These are phyloP conservation scores for Blastomyces gilchristii DNA, from an alignment of 2,329 filamentous ascomycete species.

Conservation along the genomic window DNA sequence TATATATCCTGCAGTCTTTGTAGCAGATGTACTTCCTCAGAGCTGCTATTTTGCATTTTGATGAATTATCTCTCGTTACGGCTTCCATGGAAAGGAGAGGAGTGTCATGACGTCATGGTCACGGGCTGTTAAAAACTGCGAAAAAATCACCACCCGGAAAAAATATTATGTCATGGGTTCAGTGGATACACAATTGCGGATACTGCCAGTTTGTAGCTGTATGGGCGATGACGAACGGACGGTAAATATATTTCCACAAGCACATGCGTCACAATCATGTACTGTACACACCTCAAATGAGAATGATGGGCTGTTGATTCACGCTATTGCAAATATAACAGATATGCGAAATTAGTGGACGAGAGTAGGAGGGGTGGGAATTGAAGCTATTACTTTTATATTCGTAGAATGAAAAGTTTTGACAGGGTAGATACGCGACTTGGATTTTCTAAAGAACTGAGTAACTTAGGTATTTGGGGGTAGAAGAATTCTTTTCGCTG, in stretches of 20 bases:
- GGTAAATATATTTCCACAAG: too few relatives aligned
- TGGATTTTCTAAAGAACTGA: neutral
- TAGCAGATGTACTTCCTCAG: neutral
- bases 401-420: neutral
- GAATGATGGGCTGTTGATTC: too few relatives aligned
- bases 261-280: too few relatives aligned
- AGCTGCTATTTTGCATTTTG: neutral
- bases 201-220: too few relatives aligned
- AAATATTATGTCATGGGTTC: neutral
- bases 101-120: neutral
- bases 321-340: too few relatives aligned
- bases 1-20: neutral
- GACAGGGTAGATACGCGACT: neutral
- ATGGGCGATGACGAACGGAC: too few relatives aligned
- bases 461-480: neutral
- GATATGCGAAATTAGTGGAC: too few relatives aligned
- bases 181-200: neutral
- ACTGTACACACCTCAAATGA: too few relatives aligned
- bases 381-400: neutral
- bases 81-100: neutral
- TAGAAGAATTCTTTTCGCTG: neutral
- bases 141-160: too few relatives aligned
- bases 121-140: neutral
- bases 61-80: too few relatives aligned
- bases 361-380: too few relatives aligned